Evolutionary conservation across 192 early-diverging fungal genomes (phyloP), one percentile per base, ranked within the genome.

Genomic region (Diversispora epigaea): DNA sequence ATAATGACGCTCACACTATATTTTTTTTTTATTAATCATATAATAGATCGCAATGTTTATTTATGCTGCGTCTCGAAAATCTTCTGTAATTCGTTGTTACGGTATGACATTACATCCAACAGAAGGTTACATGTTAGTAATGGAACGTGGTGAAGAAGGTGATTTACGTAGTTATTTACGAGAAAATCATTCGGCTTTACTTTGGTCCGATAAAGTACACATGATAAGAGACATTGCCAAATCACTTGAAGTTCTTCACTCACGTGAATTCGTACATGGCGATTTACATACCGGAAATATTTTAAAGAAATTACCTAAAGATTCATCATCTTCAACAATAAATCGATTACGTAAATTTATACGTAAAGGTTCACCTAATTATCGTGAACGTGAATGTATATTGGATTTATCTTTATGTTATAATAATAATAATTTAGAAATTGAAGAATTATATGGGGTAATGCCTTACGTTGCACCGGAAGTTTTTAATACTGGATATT

Each of bases 381-480:
- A 11, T 41, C 17, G 17, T 6, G 17, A 64, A 64, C 15, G 12
- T n/a, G 62, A 64, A 43, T n/a, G 40, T 15, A 43, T 64, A 6
- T 0, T 64, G 10, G 62, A 64, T 64, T 17, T 64, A 64, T n/a
- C 62, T 15, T 64, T 64, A 64, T 14, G 6, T 43, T 64, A 41
- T 44, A 41, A 41, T 64, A 7, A 25, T 17, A 8, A 64, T 44
- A 21, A 3, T 12, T 64, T n/a, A 4, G 2, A 1, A 4, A 62
- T 12, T n/a, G 2, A 0, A 39, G 7, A 9, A n/a, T 15, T 41
- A 44, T 64, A 44, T 44, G 68, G 68, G 15, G 68, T 69, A 19
- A 49, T 69, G 43, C 68, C 68, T 21, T 69, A 69, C 14, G 46
- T 69, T 4, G 68, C 68, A 9, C 68, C 68, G 15, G 68, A 69